Evolutionary conservation across 495 filamentous ascomycete species (phyloP).

Genomic region (Oidiodendron maius): DNA sequence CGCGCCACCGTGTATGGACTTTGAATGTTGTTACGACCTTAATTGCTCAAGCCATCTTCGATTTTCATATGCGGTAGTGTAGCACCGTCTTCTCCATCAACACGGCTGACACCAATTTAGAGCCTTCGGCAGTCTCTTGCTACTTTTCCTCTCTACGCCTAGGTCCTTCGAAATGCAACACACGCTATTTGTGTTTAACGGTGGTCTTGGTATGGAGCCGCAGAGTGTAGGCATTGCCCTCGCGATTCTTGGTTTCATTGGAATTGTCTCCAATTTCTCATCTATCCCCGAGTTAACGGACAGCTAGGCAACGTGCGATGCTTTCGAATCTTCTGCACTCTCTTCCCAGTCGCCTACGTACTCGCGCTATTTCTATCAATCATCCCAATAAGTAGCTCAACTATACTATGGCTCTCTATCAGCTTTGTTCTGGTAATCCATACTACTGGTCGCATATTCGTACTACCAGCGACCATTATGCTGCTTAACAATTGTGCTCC

Average conservation of each 20-base stretch:
- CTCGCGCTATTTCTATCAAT: conserved; percentile 65
- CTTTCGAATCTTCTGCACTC: conserved; percentile 57
- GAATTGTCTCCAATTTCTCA: conserved; percentile 68
- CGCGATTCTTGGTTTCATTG: conserved; percentile 67
- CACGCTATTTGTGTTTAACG: conserved; percentile 60
- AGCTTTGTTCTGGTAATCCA: conserved; percentile 61
- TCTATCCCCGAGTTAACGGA: conserved; percentile 64
- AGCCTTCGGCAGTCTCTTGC: conserved; percentile 77
- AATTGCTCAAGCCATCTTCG: conserved; percentile 42
- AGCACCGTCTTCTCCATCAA: too few species aligned
- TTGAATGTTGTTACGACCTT: conserved; percentile 47
- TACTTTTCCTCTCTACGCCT: conserved; percentile 70
- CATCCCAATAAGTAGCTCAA: conserved; percentile 48
- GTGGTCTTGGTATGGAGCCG: conserved; percentile 69
- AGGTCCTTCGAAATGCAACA: conserved; percentile 42
- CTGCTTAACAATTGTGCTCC: conserved; percentile 78
- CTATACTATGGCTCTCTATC: conserved; percentile 61
- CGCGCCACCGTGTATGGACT: too few species aligned
- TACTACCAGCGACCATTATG: conserved; percentile 65
- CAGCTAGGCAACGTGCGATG: conserved; percentile 59
- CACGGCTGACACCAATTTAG: too few species aligned
- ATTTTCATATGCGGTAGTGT: too few species aligned
- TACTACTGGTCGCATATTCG: conserved; percentile 75
- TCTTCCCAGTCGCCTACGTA: conserved; percentile 70
- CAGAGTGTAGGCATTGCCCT: conserved; percentile 70